Evolutionary conservation across 140 eudicot genomes (phyloP).

Genomic region (Oenanthe javanica): DNA sequence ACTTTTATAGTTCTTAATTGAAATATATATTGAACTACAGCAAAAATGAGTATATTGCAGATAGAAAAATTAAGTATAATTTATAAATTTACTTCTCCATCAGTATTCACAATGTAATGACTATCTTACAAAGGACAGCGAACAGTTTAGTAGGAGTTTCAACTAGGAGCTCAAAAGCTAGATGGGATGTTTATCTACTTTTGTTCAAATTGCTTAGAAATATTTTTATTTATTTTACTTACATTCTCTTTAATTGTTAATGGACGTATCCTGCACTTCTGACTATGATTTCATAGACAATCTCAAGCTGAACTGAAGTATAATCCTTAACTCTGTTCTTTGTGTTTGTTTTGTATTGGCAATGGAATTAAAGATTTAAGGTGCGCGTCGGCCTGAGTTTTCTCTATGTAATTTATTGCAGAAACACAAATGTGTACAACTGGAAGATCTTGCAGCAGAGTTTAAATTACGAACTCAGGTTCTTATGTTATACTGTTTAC

Average conservation of each 20-base stretch:
- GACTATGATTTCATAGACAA: too few relatives aligned
- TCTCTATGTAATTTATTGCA: conserved; percentile 25
- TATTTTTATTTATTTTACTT: not conserved
- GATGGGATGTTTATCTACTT: not conserved
- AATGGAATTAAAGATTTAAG: not conserved
- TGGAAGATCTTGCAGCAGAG: conserved; percentile 99
- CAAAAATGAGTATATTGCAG: not conserved
- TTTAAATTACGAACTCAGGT: conserved; percentile 97
- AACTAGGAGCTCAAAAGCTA: not conserved
- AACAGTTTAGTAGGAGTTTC: not conserved
- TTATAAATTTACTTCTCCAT: not conserved
- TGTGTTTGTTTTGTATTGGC: not conserved
- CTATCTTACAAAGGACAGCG: not conserved
- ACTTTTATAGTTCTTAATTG: not conserved
- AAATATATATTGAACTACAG: not conserved
- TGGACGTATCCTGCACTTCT: not conserved
- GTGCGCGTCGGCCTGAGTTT: not conserved
- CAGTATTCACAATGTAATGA: not conserved
- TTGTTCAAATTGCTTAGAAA: not conserved
- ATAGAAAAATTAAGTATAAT: not conserved
- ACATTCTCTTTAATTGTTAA: not conserved
- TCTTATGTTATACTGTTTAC: not conserved
- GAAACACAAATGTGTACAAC: conserved; percentile 90
- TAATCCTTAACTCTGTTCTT: not conserved
- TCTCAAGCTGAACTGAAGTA: conserved; percentile 2